Conservation (phyloP, 1,284 basidiomycete genomes). For the Cryptococcus sp. region DNA sequence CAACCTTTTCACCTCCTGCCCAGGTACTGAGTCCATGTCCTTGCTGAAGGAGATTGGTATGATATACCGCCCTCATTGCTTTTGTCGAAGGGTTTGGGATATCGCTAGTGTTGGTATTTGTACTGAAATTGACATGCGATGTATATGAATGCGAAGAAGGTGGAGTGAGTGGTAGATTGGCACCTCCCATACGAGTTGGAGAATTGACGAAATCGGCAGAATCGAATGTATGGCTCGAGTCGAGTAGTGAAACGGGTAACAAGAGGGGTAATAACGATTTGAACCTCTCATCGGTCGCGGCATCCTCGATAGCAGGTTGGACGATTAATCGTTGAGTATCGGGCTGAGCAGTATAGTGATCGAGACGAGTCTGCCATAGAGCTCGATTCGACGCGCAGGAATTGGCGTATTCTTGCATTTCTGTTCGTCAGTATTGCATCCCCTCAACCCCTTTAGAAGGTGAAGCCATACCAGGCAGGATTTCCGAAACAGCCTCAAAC, state of each 20-base stretch:
- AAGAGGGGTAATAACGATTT: slow-evolving; percentile 48
- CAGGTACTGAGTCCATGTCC: slow-evolving; percentile 10
- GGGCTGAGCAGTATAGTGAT: slow-evolving; percentile 44
- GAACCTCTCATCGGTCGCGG: slow-evolving; percentile 41
- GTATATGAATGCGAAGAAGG: not conserved
- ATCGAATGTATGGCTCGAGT: slow-evolving; percentile 1
- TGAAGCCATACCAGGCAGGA: slow-evolving; percentile 61
- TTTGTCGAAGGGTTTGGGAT: slow-evolving; percentile 12
- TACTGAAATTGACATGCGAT: no score
- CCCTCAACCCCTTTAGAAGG: not conserved
- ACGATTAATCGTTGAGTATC: slow-evolving; percentile 16
- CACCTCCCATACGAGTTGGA: no score
- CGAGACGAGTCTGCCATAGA: slow-evolving; percentile 59
- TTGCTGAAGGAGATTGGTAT: slow-evolving; percentile 24
- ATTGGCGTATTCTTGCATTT: slow-evolving; percentile 59
- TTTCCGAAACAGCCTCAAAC: slow-evolving; percentile 65
- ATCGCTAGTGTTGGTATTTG: no score
- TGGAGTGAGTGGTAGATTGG: not conserved
- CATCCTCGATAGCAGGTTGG: slow-evolving; percentile 24
- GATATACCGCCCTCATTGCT: slow-evolving; percentile 34
- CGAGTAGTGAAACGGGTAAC: slow-evolving; percentile 32
- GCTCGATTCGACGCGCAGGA: slow-evolving; percentile 63
- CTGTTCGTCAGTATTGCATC: slow-evolving; percentile 44
- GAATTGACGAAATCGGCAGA: not conserved
- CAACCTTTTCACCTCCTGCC: slow-evolving; percentile 2